A percentile compares a stretch with the other conserved stretches of the same genome.
Conservation (phyloP, 2,329 filamentous ascomycete species). For the Alternaria hordeiaustralica region DNA sequence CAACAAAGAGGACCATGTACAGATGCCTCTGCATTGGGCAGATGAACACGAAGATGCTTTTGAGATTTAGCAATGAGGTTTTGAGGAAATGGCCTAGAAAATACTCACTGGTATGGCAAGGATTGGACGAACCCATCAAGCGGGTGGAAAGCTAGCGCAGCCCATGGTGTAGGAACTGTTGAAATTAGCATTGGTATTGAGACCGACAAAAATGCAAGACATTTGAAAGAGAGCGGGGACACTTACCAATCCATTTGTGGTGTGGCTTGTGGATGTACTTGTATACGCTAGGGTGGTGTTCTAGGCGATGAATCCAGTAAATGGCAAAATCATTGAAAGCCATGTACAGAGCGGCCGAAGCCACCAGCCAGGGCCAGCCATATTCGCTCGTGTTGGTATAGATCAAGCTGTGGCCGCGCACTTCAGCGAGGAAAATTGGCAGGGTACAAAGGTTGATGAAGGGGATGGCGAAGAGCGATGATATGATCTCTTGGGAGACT, state of each 20-base stretch:
- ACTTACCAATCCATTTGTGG: conserved; percentile 14
- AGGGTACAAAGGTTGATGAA: conserved; percentile 11
- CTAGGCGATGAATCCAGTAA: conserved; percentile 13
- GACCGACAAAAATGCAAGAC: neutral
- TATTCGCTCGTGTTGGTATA: conserved; percentile 5
- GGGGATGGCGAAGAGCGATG: conserved; percentile 6
- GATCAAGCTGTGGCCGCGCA: conserved; percentile 8
- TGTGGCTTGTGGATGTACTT: conserved; percentile 14
- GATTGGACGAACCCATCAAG: conserved; percentile 9
- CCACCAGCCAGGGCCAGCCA: conserved; percentile 7
- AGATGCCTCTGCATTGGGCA: conserved; percentile 13
- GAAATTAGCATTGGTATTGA: neutral
- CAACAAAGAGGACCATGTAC: conserved; percentile 11
- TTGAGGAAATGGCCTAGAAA: neutral
- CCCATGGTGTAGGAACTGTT: conserved; percentile 11
- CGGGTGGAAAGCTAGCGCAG: conserved; percentile 12
- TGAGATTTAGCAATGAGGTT: neutral
- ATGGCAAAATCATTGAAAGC: conserved; percentile 11
- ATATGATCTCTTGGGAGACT: conserved; percentile 8
- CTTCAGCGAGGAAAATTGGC: conserved; percentile 6
- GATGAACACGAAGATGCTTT: conserved; percentile 8
- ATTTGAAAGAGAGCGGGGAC: too few relatives aligned
- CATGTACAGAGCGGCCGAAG: conserved; percentile 6
- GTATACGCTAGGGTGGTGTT: conserved; percentile 12
- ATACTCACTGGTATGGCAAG: conserved; percentile 12